These are phyloP conservation scores for Solanum arcanum DNA, from an alignment of 257 asterid species.

Conservation along the genomic window DNA sequence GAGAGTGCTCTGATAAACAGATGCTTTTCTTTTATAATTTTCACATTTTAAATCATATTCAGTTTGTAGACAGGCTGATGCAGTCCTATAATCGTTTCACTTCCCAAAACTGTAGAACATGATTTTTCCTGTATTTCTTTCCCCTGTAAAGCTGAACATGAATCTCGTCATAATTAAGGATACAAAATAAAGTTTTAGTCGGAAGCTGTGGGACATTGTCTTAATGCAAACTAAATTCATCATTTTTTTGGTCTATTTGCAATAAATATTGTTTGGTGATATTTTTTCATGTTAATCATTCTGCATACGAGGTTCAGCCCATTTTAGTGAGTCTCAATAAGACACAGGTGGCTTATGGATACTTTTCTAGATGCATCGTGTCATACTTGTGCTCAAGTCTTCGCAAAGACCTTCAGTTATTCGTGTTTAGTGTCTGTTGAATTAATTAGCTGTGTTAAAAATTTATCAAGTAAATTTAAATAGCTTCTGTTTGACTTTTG, in stretches of 20 bases:
- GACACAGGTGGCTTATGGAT: not conserved
- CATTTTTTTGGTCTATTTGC: not conserved
- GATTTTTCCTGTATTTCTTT: not conserved
- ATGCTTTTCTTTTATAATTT: not conserved
- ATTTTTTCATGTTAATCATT: not conserved
- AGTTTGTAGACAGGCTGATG: not conserved
- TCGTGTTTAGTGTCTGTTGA: not conserved
- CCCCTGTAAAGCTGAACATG: not conserved
- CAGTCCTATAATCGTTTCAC: not conserved
- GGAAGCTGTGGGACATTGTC: not conserved
- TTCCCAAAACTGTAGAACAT: not conserved
- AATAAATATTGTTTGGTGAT: not conserved
- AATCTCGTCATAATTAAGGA: not conserved
- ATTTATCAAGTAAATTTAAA: not conserved
- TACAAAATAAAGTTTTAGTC: not conserved
- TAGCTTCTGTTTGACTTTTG: not conserved
- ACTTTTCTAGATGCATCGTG: not conserved
- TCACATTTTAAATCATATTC: not conserved
- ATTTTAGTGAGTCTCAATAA: not conserved
- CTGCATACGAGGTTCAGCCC: not conserved
- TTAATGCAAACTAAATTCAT: not conserved
- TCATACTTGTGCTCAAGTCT: not conserved
- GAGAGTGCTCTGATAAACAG: not conserved
- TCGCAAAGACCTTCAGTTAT: not conserved
- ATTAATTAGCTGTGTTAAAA: not conserved